phyloP scores from a whole-genome alignment of 441 rosid genomes.

The Euphorbia schlechtendalii region DNA sequence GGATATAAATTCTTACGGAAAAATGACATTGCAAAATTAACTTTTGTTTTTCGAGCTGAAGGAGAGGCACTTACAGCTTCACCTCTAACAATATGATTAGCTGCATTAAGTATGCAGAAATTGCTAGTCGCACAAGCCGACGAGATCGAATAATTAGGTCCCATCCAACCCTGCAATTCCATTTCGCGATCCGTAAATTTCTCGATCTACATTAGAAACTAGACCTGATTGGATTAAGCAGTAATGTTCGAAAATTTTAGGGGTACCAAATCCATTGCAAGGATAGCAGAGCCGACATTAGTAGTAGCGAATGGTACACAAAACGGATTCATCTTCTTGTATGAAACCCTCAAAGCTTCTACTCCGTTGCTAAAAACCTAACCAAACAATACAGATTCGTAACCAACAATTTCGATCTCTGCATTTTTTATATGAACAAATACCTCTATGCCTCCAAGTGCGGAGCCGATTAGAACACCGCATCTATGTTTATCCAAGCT shows the following conservation, averaged over 20 bases:
- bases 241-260: constrained; percentile 15
- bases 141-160: constrained; percentile 93
- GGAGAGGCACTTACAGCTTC: constrained; percentile 80
- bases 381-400: constrained; percentile 18
- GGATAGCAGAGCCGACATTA: constrained; percentile 98
- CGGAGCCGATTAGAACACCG: constrained; percentile 87
- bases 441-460: constrained; percentile 85
- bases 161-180: constrained; percentile 89
- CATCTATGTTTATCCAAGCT: constrained; percentile 63
- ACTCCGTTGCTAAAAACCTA: constrained; percentile 78
- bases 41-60: constrained; percentile 1
- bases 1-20: constrained; percentile 16
- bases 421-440: background rate
- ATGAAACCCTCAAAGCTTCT: constrained; percentile 81
- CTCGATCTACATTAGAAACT: constrained; percentile 4
- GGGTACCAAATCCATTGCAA: constrained; percentile 76
- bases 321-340: constrained; percentile 91
- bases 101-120: constrained; percentile 85
- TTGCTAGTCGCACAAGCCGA: constrained; percentile 97
- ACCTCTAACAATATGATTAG: constrained; percentile 86
- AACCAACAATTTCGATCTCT: background rate
- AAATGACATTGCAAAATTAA: constrained; percentile 6
- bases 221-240: background rate
- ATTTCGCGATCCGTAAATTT: constrained; percentile 10
- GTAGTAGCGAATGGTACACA: constrained; percentile 94